Conservation (phyloP, 257 asterid genomes). For the Solanum sitiens region DNA sequence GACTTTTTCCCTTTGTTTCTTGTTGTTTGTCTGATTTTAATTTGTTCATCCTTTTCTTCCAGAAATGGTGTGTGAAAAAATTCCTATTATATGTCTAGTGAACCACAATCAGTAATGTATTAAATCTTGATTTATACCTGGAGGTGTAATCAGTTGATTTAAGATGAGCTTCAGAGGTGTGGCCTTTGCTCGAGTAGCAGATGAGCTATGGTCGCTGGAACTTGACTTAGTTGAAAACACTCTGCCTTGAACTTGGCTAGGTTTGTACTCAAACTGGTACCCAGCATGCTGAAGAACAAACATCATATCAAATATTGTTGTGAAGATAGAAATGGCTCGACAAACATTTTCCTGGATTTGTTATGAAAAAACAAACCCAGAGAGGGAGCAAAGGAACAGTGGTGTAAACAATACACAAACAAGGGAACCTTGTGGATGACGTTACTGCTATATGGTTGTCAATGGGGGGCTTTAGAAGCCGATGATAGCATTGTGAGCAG, state of each 20-base stretch:
- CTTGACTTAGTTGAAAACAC: neutral
- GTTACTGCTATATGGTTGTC: neutral
- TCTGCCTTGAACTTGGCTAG: neutral
- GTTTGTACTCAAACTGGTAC: neutral
- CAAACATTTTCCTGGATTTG: neutral
- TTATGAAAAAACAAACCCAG: neutral
- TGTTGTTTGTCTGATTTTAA: neutral
- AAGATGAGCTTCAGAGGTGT: neutral
- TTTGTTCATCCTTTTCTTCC: neutral
- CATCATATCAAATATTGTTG: neutral
- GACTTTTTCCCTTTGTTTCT: neutral
- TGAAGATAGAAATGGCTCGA: neutral
- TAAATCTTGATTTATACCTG: neutral
- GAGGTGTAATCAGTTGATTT: neutral
- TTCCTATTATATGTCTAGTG: neutral
- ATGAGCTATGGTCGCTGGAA: neutral
- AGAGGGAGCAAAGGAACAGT: neutral
- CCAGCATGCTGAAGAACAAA: neutral
- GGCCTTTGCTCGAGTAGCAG: neutral
- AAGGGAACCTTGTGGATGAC: neutral
- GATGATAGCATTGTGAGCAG: neutral
- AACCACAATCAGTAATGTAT: neutral
- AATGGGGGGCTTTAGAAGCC: neutral
- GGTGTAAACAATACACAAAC: neutral
- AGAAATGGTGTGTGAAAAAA: neutral